phyloP scores from a whole-genome alignment of 768 basidiomycete genomes.

The Paxillus ammoniavirescens region DNA sequence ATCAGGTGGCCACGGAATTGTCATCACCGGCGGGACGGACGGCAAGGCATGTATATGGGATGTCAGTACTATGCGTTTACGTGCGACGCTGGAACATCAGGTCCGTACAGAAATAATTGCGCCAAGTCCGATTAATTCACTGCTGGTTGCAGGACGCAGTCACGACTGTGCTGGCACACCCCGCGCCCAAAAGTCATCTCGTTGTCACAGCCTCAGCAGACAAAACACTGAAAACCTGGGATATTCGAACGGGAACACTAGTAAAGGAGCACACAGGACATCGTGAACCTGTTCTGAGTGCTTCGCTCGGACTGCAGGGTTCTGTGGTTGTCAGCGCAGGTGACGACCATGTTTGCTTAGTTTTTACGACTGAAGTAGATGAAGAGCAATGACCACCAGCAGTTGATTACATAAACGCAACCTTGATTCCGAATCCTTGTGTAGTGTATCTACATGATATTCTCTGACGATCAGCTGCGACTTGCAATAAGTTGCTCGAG shows the following conservation, averaged over 20 bases:
- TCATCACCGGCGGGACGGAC: slow-evolving; percentile 88
- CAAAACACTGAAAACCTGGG: slow-evolving; percentile 87
- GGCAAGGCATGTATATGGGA: slow-evolving; percentile 97
- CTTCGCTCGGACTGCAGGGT: slow-evolving; percentile 68
- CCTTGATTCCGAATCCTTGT: no score
- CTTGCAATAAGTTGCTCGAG: no score
- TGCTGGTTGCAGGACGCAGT: slow-evolving; percentile 71
- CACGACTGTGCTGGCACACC: slow-evolving; percentile 74
- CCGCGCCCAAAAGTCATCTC: slow-evolving; percentile 70
- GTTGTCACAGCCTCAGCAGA: slow-evolving; percentile 89
- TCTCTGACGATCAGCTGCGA: no score
- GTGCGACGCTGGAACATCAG: slow-evolving; percentile 79
- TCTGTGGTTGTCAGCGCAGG: slow-evolving; percentile 82
- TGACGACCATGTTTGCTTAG: slow-evolving; percentile 85
- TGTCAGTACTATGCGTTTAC: slow-evolving; percentile 77
- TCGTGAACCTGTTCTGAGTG: slow-evolving; percentile 68
- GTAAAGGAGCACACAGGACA: slow-evolving; percentile 84
- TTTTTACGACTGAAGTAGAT: slow-evolving; percentile 63
- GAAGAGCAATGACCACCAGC: slow-evolving; percentile 1
- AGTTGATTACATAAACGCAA: no score
- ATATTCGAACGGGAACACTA: slow-evolving; percentile 79
- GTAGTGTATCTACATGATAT: no score
- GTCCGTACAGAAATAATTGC: slow-evolving; percentile 42
- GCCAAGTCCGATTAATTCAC: slow-evolving; percentile 1
- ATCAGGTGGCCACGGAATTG: slow-evolving; percentile 50